Base-by-base conservation (phyloP, 306 rosid genomes). In the Carpinus viminea region DNA sequence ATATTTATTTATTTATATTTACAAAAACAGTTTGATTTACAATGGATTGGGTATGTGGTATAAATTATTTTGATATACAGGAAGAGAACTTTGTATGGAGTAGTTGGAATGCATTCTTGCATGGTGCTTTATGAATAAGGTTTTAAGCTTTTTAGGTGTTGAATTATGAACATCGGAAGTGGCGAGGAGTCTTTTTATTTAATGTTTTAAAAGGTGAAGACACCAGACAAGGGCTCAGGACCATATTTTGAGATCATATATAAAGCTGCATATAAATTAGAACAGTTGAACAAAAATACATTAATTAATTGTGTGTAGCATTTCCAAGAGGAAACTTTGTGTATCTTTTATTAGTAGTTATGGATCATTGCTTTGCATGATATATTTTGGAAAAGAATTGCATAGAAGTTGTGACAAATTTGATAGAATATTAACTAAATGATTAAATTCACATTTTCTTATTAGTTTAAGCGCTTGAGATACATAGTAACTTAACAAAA, bases 21-120 rank as follows among this genome's bases (percentile, higher is more conserved):
- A 48, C 52, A 10, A 48, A 3, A 4, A 16, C 15, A 48, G 15
- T 11, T 17, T 7, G 15, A 15, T 64, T 34, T 64, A 13, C 70
- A 31, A 64, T 13, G 70, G 20, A 64, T 28, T 59, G 65, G 12
- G 65, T 15, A 15, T 17, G 12, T 34, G 47, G 46, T 34, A 31
- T 15, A 31, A 15, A 15, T 34, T 28, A 17, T 64, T 12, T 64
- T 15, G 12, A 1, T 7, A 64, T 31, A 31, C 20, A 16, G 21
- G 70, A 64, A 34, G 47, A 38, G 11, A 17, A 16, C 47, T 24
- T 16, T 15, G 18, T 64, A 41, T 64, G 45, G 21, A 3, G 46
- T 16, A 64, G 21, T 34, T 62, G 18, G 70, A 59, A 38, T 64
- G 45, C 70, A 64, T 64, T 31, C 70, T 15, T 64, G 70, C 46